phyloP scores from a whole-genome alignment of 768 basidiomycete species.

The Tulasnella sp. region DNA sequence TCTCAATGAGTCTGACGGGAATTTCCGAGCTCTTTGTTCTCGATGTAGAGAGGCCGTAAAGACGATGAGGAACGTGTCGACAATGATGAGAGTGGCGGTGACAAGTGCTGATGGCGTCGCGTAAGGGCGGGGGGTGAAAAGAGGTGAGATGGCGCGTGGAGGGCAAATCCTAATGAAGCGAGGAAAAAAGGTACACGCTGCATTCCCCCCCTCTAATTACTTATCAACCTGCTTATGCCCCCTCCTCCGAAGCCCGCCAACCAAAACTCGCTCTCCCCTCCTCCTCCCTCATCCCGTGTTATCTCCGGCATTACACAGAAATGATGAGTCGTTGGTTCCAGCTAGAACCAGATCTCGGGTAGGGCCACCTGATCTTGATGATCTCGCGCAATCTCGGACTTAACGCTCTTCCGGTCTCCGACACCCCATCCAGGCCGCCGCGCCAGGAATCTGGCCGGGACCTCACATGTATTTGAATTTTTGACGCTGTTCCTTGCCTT shows the following conservation, averaged over 20 bases:
- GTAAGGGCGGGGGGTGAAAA: background rate
- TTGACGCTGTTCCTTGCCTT: too few relatives aligned
- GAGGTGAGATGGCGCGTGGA: constrained; percentile 14
- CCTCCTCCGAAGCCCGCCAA: background rate
- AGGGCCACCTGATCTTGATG: constrained; percentile 20
- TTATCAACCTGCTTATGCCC: constrained; percentile 11
- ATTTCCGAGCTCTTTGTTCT: background rate
- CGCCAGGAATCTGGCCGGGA: background rate
- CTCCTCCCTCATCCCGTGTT: background rate
- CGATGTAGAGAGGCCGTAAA: background rate
- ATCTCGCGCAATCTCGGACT: constrained; percentile 23
- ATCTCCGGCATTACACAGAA: background rate
- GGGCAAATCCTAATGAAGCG: background rate
- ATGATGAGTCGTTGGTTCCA: background rate
- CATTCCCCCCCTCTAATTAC: background rate
- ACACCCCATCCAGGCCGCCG: background rate
- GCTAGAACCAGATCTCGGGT: constrained; percentile 23
- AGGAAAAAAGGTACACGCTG: background rate
- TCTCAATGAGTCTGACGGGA: background rate
- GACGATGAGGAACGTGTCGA: background rate
- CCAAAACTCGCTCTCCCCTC: background rate
- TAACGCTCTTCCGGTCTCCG: background rate
- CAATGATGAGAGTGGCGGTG: background rate
- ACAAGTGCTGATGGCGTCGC: background rate
- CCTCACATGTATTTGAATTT: background rate